Evolutionary conservation across 148 eudicot species (phyloP).

Genomic region (Polygonum aviculare): DNA sequence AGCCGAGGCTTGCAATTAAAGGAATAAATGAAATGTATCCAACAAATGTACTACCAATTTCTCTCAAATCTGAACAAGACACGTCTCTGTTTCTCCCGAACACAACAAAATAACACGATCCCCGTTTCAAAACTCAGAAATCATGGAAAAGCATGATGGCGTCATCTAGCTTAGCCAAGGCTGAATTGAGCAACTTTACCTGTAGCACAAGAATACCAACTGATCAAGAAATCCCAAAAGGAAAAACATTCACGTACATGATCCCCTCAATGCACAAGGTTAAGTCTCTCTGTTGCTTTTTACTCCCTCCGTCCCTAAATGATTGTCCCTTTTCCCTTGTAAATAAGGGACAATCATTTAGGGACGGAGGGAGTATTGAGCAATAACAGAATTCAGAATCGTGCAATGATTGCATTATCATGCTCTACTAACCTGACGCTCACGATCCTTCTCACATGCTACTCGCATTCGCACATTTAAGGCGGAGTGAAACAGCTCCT

Average conservation of each 20-base stretch:
- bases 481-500: slow-evolving; percentile 87
- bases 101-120: neutral
- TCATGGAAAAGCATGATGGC: slow-evolving; percentile 71
- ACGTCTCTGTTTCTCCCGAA: neutral
- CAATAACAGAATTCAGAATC: slow-evolving; percentile 13
- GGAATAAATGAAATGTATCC: neutral
- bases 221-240: slow-evolving; percentile 24
- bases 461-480: slow-evolving; percentile 59
- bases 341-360: no score
- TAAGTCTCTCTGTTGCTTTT: neutral
- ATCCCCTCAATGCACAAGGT: slow-evolving; percentile 40
- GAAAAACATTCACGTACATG: slow-evolving; percentile 73
- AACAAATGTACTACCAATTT: neutral
- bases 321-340: no score
- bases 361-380: no score
- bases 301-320: no score
- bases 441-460: slow-evolving; percentile 50
- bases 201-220: slow-evolving; percentile 6
- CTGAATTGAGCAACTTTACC: slow-evolving; percentile 36
- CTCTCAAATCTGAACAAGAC: neutral
- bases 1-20: neutral
- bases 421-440: slow-evolving; percentile 45
- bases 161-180: slow-evolving; percentile 70
- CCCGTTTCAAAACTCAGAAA: slow-evolving; percentile 20
- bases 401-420: neutral